Base-by-base conservation (phyloP, 306 rosid species). In the Vicia sativa region DNA sequence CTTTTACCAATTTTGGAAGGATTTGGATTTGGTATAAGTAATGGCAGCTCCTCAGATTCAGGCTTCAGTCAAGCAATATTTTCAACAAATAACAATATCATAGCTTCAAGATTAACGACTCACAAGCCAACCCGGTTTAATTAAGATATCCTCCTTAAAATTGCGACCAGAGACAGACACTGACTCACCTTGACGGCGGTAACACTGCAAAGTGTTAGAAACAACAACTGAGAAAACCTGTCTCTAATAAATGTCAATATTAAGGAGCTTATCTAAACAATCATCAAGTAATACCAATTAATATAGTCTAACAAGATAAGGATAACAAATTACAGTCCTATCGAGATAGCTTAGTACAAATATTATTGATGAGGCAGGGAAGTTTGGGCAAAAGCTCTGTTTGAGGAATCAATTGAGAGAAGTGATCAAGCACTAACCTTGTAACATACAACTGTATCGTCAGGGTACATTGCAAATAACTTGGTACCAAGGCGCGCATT, bases 391-490 rank as follows among this genome's bases (percentile, higher is more conserved):
- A 50, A 66, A 42, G 35, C 19, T 35, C 19, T 53, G 71, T 49
- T 37, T 18, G 31, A 69, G 45, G 53, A 53, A 52, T 50, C 21
- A 50, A 72, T 15, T 54, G 25, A 72, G 49, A 37, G 34, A 72
- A 65, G 71, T 16, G 28, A 59, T 65, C 25, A 10, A 42, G 66
- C 60, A 78, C 87, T 44, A 77, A 93, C 98, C 97, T 93, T 93
- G 90, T 93, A 93, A 77, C 98, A 93, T 58, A 93, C 86, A 35
- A 93, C 75, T 14, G 91, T 77, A 72, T 93, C 98, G 74, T 93
- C 98, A 25, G 98, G 98, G 80, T 93, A 93, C 98, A 93, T 93
- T 6, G 98, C 98, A 74, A 93, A 93, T 70, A 93, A 81, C 80
- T 90, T 93, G 35, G 98, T 93, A 67, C 98, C 98, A 21, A 93